Conservation (phyloP, 305 asterid genomes). For the Fraxinus paxiana region DNA sequence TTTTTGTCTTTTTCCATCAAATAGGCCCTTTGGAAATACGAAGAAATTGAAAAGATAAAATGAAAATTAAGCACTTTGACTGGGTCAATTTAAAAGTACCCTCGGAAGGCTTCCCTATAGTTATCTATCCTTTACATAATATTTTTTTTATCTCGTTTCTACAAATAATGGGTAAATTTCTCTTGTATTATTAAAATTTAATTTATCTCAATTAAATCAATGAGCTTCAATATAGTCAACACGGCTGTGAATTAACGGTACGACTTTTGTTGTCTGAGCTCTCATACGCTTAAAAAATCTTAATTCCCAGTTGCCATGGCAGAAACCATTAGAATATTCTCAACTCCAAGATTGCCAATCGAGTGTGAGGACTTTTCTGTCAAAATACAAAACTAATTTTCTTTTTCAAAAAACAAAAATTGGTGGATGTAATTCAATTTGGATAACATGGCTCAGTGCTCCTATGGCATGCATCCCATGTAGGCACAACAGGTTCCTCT, state of each 20-base stretch:
- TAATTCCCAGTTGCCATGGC: neutral
- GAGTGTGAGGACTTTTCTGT: slow-evolving; percentile 21
- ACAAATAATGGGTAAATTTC: neutral
- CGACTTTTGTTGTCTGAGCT: slow-evolving; percentile 17
- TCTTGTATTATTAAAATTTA: neutral
- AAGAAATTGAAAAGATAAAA: too few relatives aligned
- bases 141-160: neutral
- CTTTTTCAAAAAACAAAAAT: slow-evolving; percentile 32
- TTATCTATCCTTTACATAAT: too few relatives aligned
- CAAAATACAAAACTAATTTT: slow-evolving; percentile 20
- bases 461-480: slow-evolving; percentile 53
- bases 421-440: slow-evolving; percentile 62
- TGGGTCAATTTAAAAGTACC: too few relatives aligned
- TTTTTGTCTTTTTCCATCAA: too few relatives aligned
- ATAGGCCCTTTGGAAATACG: too few relatives aligned
- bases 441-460: slow-evolving; percentile 58
- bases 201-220: neutral
- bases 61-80: too few relatives aligned
- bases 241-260: neutral
- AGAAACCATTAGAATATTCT: slow-evolving; percentile 46
- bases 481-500: slow-evolving; percentile 21
- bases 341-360: slow-evolving; percentile 7
- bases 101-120: too few relatives aligned
- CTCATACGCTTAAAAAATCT: neutral
- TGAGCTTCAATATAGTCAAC: neutral